A percentile compares a stretch with the other conserved stretches of the same genome.
These are phyloP conservation scores for Parachaetomium inaequale DNA, from an alignment of 495 filamentous ascomycete genomes.

Conservation along the genomic window DNA sequence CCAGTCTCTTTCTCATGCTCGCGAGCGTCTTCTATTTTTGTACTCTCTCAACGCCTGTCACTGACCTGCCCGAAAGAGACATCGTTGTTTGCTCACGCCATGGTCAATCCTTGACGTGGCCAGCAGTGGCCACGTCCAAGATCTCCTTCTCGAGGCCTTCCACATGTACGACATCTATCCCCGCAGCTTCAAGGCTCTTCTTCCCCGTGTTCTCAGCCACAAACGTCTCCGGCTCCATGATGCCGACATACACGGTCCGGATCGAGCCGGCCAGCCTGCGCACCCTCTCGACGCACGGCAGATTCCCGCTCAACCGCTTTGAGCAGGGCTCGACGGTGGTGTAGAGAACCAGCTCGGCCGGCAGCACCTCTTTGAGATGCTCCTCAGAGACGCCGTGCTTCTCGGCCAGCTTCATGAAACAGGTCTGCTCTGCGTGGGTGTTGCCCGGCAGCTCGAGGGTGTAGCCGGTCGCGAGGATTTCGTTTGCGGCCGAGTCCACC, in stretches of 20 bases:
- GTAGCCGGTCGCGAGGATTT: constrained; percentile 79
- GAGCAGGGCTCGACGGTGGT: constrained; percentile 95
- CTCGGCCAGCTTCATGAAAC: constrained; percentile 70
- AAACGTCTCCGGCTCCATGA: constrained; percentile 85
- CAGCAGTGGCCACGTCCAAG: constrained; percentile 71
- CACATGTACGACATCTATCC: constrained; percentile 70
- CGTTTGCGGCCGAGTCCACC: constrained; percentile 54
- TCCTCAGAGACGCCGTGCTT: constrained; percentile 51
- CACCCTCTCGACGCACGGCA: constrained; percentile 79
- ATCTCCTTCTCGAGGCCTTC: constrained; percentile 78
- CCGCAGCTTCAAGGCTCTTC: constrained; percentile 62
- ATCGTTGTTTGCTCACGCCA: neutral
- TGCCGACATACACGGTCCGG: constrained; percentile 78
- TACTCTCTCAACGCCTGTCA: neutral
- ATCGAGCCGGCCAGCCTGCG: constrained; percentile 60
- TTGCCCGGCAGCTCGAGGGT: constrained; percentile 89
- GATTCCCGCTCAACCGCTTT: constrained; percentile 73
- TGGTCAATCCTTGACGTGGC: constrained; percentile 50
- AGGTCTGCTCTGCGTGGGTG: constrained; percentile 94
- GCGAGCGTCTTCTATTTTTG: no score
- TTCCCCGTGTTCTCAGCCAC: constrained; percentile 75
- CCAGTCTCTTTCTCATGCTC: no score
- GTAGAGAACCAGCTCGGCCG: constrained; percentile 63
- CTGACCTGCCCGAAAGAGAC: neutral
- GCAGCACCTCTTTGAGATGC: constrained; percentile 53